phyloP scores from a whole-genome alignment of 192 early-diverging fungal species.

The Gamsiella multidivaricata region DNA sequence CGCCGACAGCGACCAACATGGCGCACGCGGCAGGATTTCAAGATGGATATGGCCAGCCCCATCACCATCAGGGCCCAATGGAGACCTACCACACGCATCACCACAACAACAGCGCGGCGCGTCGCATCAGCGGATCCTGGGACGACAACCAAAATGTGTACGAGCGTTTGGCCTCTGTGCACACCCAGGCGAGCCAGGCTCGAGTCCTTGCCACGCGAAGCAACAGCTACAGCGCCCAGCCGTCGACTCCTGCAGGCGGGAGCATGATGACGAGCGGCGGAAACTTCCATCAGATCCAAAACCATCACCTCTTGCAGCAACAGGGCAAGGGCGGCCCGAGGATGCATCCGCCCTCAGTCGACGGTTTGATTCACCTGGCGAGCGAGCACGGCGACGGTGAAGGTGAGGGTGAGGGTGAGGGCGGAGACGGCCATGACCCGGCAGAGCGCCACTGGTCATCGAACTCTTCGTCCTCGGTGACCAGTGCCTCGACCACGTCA shows the following conservation, averaged over 20 bases:
- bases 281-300: slow-evolving; percentile 17
- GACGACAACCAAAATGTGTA: slow-evolving; percentile 52
- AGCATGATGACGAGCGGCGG: slow-evolving; percentile 44
- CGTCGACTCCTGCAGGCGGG: slow-evolving; percentile 43
- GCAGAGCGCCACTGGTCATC: slow-evolving; percentile 31
- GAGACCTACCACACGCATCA: slow-evolving; percentile 36
- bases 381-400: neutral
- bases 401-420: neutral
- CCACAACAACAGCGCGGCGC: slow-evolving; percentile 36
- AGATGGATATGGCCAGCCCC: slow-evolving; percentile 8
- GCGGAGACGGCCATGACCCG: slow-evolving; percentile 1
- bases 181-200: slow-evolving; percentile 48
- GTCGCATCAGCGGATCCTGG: slow-evolving; percentile 45
- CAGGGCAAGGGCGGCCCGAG: neutral
- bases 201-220: slow-evolving; percentile 24
- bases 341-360: slow-evolving; percentile 32
- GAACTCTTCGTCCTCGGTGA: slow-evolving; percentile 27
- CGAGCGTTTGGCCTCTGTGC: slow-evolving; percentile 40
- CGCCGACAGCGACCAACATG: slow-evolving; percentile 40
- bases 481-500: slow-evolving; percentile 9
- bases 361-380: slow-evolving; percentile 8
- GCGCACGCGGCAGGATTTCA: no score
- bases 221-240: neutral
- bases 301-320: neutral
- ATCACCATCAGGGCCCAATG: neutral